Evolutionary conservation across 1,284 basidiomycete species (phyloP).

Genomic region (Ceratobasidium sp.): DNA sequence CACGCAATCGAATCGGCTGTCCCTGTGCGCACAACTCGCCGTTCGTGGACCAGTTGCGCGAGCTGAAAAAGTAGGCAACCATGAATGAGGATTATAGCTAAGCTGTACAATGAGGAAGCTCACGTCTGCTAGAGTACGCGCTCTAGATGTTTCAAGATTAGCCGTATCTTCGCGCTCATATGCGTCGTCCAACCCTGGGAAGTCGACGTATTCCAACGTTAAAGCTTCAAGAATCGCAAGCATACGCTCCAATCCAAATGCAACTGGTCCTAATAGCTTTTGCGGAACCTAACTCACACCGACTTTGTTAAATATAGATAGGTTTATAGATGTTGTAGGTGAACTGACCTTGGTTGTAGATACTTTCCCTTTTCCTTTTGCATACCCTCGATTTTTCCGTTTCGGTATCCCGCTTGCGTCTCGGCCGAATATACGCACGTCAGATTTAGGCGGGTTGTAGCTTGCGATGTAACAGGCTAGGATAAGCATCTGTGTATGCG

Average conservation of each 20-base stretch:
- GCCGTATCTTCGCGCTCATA: slow-evolving; percentile 68
- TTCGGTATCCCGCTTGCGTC: slow-evolving; percentile 73
- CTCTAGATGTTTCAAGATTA: slow-evolving; percentile 74
- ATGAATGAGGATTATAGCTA: slow-evolving; percentile 51
- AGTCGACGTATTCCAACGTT: slow-evolving; percentile 75
- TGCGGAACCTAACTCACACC: slow-evolving; percentile 73
- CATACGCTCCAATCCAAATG: slow-evolving; percentile 87
- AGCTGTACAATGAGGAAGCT: background rate
- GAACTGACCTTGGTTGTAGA: slow-evolving; percentile 49
- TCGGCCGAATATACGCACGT: slow-evolving; percentile 82
- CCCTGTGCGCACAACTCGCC: slow-evolving; percentile 74
- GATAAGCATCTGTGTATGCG: slow-evolving; percentile 61
- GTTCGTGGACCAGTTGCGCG: slow-evolving; percentile 75
- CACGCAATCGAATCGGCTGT: slow-evolving; percentile 75
- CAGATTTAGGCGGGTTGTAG: slow-evolving; percentile 86
- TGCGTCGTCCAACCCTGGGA: slow-evolving; percentile 53
- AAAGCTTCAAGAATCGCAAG: slow-evolving; percentile 87
- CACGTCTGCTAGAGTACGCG: slow-evolving; percentile 72
- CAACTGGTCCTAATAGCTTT: slow-evolving; percentile 81
- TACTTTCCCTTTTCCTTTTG: slow-evolving; percentile 52
- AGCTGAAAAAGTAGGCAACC: slow-evolving; percentile 63
- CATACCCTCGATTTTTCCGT: slow-evolving; percentile 64
- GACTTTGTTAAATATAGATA: background rate
- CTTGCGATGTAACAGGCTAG: slow-evolving; percentile 88
- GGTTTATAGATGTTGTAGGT: background rate